Conservation (phyloP, 345 rosid genomes). For the Rhodamnia rubescens region DNA sequence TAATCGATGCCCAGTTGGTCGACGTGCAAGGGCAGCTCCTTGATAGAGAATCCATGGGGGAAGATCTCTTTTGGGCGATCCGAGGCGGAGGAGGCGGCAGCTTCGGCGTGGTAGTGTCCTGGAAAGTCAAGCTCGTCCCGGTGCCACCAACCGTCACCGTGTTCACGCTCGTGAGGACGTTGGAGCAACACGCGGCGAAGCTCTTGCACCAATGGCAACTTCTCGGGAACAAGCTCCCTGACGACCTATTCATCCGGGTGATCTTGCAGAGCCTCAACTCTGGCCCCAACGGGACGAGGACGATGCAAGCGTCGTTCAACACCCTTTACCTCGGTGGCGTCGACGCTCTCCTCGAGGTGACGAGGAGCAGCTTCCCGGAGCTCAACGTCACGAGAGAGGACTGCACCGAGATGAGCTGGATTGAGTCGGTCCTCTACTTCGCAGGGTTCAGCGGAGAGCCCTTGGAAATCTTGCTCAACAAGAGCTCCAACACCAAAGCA, state of each 20-base stretch:
- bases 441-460: conserved; percentile 1
- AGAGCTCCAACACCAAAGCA: background rate
- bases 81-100: background rate
- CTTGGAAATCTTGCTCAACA: background rate
- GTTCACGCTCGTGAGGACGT: background rate
- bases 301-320: conserved; percentile 7
- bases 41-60: background rate
- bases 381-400: conserved; percentile 17
- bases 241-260: background rate
- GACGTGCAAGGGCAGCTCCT: background rate
- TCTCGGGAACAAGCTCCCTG: background rate
- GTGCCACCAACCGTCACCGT: background rate
- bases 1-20: background rate
- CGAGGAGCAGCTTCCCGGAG: conserved; percentile 19
- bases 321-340: conserved; percentile 27
- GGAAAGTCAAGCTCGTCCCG: background rate
- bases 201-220: background rate
- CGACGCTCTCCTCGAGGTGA: conserved; percentile 1
- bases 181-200: background rate
- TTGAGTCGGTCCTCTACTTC: conserved; percentile 19
- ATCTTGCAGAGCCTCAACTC: background rate
- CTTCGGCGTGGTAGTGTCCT: background rate
- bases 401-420: conserved; percentile 40
- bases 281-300: background rate
- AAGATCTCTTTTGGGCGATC: background rate